Base-by-base conservation (phyloP, 176 grass and related monocot species). In the barley (Hordeum vulgare) region DNA sequence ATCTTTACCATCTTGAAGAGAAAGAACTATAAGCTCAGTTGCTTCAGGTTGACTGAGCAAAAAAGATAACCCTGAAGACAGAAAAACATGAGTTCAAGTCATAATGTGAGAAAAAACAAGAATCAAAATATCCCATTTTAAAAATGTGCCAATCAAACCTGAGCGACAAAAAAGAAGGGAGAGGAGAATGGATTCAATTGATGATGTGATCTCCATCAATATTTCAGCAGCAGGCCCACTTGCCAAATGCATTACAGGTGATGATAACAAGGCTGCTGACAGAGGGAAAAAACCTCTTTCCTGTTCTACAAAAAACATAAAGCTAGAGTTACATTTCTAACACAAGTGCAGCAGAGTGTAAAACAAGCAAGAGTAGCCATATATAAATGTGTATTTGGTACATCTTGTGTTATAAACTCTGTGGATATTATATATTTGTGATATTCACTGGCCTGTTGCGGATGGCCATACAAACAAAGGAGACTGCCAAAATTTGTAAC, bases 141-240 rank as follows among this genome's bases (percentile, higher is more conserved):
- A 59, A 29, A 69, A 80, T 41, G 17, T 71, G 18, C 12, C 7
- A 39, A 76, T 35, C 78, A 20, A 77, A 98, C 96, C 96, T 98
- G 96, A 90, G 85, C 89, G 96, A 86, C 85, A 89, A 61, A 98
- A 91, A 47, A 98, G 93, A 80, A 98, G 89, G 85, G 87, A 91
- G 47, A 98, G 89, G 49, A 98, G 72, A 84, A 93, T 90, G 53
- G 80, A 88, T 87, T 98, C 89, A 82, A 98, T 60, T 71, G 93
- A 98, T 27, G 87, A 86, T 72, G 85, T 74, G 80, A 90, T 93
- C 85, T 91, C 93, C 86, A 93, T 80, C 86, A 98, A 91, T 77
- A 93, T 76, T 85, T 93, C 90, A 6, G 85, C 67, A 61, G 81
- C 35, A 72, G 61, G 79, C 13, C 85, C 90, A 83, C 84, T 87